Evolutionary conservation across 768 basidiomycete genomes (phyloP), one percentile per base, ranked within the genome.

Genomic region (Plicaturopsis crispa): DNA sequence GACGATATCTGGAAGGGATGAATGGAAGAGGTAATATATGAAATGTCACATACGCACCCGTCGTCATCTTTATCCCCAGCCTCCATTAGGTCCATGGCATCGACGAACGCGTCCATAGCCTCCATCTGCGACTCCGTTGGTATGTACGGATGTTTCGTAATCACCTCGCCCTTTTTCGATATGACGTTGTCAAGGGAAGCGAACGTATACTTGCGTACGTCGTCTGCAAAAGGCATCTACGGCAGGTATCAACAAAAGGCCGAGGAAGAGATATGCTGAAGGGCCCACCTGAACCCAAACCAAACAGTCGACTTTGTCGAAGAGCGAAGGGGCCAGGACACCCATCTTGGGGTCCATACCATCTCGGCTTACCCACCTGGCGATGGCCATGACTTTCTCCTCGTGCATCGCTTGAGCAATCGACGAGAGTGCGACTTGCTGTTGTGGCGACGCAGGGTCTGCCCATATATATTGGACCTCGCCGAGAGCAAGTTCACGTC

Each of bases 161-260:
- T 57, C 1, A 55, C 56, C 48, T 87, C 80, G 2, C 91, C 90
- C 33, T 80, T 82, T 54, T 77, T 84, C 39, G 78, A 81, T 41
- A 81, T 64, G 12, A 94, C 70, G 7, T 68, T 68, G 31, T 80
- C 75, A 21, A 98, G 70, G 0, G 87, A 87, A 0, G 84, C 77
- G 55, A 99, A 97, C 7, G 76, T 78, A 57, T 88, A 90, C 46
- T 79, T 84, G 41, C 91, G 78, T 37, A 91, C 69, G 49, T 99
- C 94, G 54, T 99, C 94, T 2, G 90, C 90, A 52, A 96, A 97
- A 0, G 94, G 94, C 73, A 97, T 76, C 90, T 93, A 46, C 7
- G 30, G 26, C n/a, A 49, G 7, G 14, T 24, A 17, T 37, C 2
- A 28, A n/a, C 5, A n/a, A 31, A 16, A 28, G 20, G 22, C 28